A percentile compares a stretch with the other conserved stretches of the same genome.
These are phyloP conservation scores for Trichomonascus vanleenenianus DNA, from an alignment of 805 yeast genomes.

Conservation along the genomic window DNA sequence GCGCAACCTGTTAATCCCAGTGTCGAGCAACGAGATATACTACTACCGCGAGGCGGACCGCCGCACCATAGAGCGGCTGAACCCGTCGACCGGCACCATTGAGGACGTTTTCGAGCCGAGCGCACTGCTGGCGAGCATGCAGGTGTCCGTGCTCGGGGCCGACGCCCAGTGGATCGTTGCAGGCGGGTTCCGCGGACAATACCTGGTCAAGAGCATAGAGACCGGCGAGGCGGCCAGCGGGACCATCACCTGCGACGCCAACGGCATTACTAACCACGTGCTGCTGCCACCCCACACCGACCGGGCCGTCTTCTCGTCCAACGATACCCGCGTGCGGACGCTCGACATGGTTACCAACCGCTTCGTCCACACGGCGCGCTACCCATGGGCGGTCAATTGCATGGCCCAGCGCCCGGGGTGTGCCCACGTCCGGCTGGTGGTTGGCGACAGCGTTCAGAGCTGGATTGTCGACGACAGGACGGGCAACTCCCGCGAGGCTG, in stretches of 20 bases:
- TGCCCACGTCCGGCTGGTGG: conserved; percentile 35
- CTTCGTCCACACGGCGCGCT: conserved; percentile 15
- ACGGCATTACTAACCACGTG: conserved; percentile 47
- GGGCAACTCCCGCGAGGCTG: conserved; percentile 13
- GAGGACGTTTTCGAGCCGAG: neutral
- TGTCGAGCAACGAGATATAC: conserved; percentile 24
- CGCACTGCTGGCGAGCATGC: conserved; percentile 9
- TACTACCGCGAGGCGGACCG: conserved; percentile 14
- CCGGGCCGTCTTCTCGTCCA: conserved; percentile 39
- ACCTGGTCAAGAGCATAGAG: conserved; percentile 32
- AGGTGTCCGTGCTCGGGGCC: conserved; percentile 41
- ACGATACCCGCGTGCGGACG: conserved; percentile 38
- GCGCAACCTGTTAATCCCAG: conserved; percentile 40
- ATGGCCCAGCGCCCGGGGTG: conserved; percentile 39
- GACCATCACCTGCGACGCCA: conserved; percentile 36
- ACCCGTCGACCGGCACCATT: conserved; percentile 16
- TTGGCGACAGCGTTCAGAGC: conserved; percentile 43
- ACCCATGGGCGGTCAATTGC: conserved; percentile 47
- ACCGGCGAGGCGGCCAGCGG: conserved; percentile 23
- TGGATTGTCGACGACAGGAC: conserved; percentile 38
- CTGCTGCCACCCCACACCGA: conserved; percentile 15
- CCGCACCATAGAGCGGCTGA: conserved; percentile 19
- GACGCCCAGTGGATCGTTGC: conserved; percentile 37
- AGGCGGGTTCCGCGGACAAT: conserved; percentile 51
- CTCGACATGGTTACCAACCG: conserved; percentile 31